phyloP scores from a whole-genome alignment of 2,329 filamentous ascomycete species.

The Penicillium sp. region DNA sequence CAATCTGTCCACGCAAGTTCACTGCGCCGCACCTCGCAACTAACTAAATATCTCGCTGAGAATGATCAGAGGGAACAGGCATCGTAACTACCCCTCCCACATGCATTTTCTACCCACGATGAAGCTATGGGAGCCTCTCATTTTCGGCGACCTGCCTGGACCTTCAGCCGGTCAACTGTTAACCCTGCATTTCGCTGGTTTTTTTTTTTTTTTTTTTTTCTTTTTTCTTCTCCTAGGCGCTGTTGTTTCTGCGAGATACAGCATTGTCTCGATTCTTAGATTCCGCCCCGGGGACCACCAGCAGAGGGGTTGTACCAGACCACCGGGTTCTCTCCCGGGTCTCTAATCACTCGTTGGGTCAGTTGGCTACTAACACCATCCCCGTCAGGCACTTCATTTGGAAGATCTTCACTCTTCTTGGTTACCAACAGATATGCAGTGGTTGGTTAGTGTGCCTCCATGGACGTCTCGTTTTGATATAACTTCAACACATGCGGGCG shows the following conservation, averaged over 20 bases:
- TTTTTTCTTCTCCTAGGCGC: conserved; percentile 16
- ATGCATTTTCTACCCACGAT: conserved; percentile 18
- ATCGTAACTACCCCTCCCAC: conserved; percentile 15
- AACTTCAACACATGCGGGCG: conserved; percentile 25
- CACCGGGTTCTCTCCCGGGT: conserved; percentile 25
- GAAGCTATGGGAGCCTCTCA: conserved; percentile 17
- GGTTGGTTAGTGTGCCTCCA: conserved; percentile 19
- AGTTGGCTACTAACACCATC: conserved; percentile 17
- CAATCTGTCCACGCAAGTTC: conserved; percentile 18
- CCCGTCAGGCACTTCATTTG: conserved; percentile 13
- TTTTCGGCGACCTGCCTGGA: conserved; percentile 9
- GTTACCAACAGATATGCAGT: conserved; percentile 22
- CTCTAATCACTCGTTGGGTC: conserved; percentile 15
- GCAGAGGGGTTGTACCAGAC: conserved; percentile 31
- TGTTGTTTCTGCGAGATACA: conserved; percentile 13
- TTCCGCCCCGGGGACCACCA: conserved; percentile 17
- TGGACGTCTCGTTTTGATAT: conserved; percentile 23
- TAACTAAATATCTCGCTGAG: conserved; percentile 8
- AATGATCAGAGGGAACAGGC: conserved; percentile 12
- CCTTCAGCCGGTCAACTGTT: conserved; percentile 6
- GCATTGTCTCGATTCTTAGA: conserved; percentile 14
- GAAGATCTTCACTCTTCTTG: conserved; percentile 24
- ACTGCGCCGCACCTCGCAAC: conserved; percentile 24
- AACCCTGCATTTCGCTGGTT: conserved; percentile 14
- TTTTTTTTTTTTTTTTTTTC: neutral